Evolutionary conservation across 768 basidiomycete species (phyloP).

Genomic region (Hemileccinum impolitum): DNA sequence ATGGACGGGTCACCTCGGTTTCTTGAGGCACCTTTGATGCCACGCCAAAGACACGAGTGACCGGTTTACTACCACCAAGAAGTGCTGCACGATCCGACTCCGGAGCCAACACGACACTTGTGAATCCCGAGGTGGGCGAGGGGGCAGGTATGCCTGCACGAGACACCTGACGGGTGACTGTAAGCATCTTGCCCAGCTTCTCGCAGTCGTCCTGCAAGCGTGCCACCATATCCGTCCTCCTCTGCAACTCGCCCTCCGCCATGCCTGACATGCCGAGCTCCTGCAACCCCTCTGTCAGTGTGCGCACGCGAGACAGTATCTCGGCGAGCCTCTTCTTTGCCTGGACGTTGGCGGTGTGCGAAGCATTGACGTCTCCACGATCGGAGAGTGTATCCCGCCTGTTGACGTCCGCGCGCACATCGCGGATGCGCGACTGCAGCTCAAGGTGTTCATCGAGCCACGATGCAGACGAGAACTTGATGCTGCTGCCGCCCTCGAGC

Average conservation of each 20-base stretch:
- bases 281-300: constrained; percentile 65
- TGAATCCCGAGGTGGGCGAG: constrained; percentile 29
- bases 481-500: constrained; percentile 26
- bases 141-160: constrained; percentile 31
- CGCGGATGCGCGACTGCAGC: constrained; percentile 71
- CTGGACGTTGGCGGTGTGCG: constrained; percentile 77
- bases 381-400: constrained; percentile 82
- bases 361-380: constrained; percentile 65
- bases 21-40: constrained; percentile 59
- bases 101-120: constrained; percentile 35
- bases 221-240: constrained; percentile 86
- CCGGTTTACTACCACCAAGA: constrained; percentile 48
- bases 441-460: constrained; percentile 92
- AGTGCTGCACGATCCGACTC: constrained; percentile 65
- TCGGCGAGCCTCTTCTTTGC: constrained; percentile 85
- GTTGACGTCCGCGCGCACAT: constrained; percentile 82
- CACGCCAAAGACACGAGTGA: constrained; percentile 79
- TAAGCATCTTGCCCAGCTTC: constrained; percentile 82
- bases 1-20: constrained; percentile 79
- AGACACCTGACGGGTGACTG: constrained; percentile 59
- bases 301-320: constrained; percentile 68
- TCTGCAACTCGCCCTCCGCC: constrained; percentile 87
- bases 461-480: constrained; percentile 66
- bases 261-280: constrained; percentile 66
- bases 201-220: constrained; percentile 88